Base-by-base conservation (phyloP, 2,329 filamentous ascomycete genomes). In the Verticillium nubilum region DNA sequence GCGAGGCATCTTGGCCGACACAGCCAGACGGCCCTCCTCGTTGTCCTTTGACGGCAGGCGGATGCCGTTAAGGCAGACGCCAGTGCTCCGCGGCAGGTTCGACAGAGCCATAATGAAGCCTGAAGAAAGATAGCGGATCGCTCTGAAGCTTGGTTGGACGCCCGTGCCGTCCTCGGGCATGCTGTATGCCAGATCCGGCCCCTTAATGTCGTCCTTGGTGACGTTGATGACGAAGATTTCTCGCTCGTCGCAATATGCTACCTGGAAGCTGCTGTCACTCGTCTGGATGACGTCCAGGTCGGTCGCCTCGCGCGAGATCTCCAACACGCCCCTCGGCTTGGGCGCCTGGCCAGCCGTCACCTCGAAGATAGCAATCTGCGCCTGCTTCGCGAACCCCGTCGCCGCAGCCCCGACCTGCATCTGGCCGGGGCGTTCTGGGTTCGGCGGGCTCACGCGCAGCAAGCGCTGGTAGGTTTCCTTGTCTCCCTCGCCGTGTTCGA, bases 311-410 rank as follows among this genome's bases (percentile, higher is more conserved):
- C 74, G 78, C 17, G 73, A 68, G 47, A 85, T 72, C 62, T 83
- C 78, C 58, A 87, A 65, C 57, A 77, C 73, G 28, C 80, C 81
- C 66, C 77, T 77, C 54, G 73, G 62, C 67, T 77, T 82, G 60
- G 80, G 80, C 35, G 76, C 81, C 1, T 78, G 75, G 1, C 78
- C 76, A 23, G 80, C 78, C 7, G 81, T 84, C 19, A 87, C 85
- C 69, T 90, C 84, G 70, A 97, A 96, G 50, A 97, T 75, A 27
- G 91, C 88, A 62, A 97, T 84, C 74, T 97, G 90, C 13, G 89
- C 85, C 54, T 89, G 79, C 61, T 86, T 86, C 23, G 90, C 87
- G 63, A 96, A 78, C 28, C 90, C 91, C 1, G 92, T 93, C 10
- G 92, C 89, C 61, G 90, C 86, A 13, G 86, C 92, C 61, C 90